phyloP scores from a whole-genome alignment of 352 stramenopile species.

The Phytophthora melonis region DNA sequence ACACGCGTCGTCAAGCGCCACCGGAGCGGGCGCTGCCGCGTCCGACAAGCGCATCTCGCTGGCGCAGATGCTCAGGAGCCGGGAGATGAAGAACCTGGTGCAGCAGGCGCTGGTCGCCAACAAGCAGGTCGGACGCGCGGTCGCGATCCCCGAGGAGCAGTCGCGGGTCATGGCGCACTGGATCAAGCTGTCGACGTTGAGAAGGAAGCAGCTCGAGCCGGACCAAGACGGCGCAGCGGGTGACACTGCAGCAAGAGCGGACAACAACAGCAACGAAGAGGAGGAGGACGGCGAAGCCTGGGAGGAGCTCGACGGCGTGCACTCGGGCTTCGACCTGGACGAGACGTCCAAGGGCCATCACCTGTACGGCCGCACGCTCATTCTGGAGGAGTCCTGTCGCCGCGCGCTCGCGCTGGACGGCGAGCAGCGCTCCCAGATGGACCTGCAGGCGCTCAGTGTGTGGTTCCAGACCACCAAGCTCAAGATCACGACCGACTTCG shows the following conservation, averaged over 20 bases:
- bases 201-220: slow-evolving; percentile 33
- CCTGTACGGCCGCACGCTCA: slow-evolving; percentile 67
- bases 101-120: slow-evolving; percentile 53
- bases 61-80: slow-evolving; percentile 60
- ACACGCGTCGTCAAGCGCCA: background rate
- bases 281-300: slow-evolving; percentile 28
- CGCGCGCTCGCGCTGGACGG: slow-evolving; percentile 57
- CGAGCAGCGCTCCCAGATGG: slow-evolving; percentile 65
- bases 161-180: slow-evolving; percentile 74
- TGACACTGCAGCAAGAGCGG: background rate
- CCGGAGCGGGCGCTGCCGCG: background rate
- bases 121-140: slow-evolving; percentile 11
- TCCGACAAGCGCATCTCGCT: slow-evolving; percentile 47
- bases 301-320: slow-evolving; percentile 42
- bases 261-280: slow-evolving; percentile 22
- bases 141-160: slow-evolving; percentile 26
- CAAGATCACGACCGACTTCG: slow-evolving; percentile 80
- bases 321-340: slow-evolving; percentile 58
- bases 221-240: slow-evolving; percentile 15
- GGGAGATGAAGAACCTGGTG: slow-evolving; percentile 70
- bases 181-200: slow-evolving; percentile 56
- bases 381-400: slow-evolving; percentile 77
- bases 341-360: slow-evolving; percentile 35
- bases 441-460: slow-evolving; percentile 67
- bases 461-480: slow-evolving; percentile 85